A percentile compares a stretch with the other conserved stretches of the same genome.
phyloP scores from a whole-genome alignment of 495 filamentous ascomycete species.

The Clohesyomyces aquaticus region DNA sequence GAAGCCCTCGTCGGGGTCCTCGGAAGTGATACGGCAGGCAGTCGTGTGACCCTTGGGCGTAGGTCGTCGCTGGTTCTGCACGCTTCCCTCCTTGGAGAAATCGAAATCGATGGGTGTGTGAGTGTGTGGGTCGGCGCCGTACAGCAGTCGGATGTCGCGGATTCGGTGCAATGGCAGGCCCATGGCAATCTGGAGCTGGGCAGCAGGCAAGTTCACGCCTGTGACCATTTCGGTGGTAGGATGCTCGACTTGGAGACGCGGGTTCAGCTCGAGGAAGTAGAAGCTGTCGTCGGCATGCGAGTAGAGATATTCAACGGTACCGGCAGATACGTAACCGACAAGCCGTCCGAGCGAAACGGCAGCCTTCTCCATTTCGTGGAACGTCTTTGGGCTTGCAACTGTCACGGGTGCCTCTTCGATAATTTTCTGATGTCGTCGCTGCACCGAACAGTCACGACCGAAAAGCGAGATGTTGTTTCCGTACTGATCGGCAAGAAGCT shows the following conservation, averaged over 20 bases:
- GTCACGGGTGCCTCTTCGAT: constrained; percentile 99
- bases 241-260: constrained; percentile 98
- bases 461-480: constrained; percentile 99
- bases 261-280: constrained; percentile 98
- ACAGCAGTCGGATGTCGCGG: constrained; percentile 91
- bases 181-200: constrained; percentile 98
- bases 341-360: constrained; percentile 91
- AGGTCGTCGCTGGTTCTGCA: constrained; percentile 82
- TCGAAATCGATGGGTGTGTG: constrained; percentile 93
- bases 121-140: constrained; percentile 89
- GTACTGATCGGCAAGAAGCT: constrained; percentile 97
- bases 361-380: constrained; percentile 94
- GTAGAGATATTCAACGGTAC: constrained; percentile 99
- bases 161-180: constrained; percentile 95
- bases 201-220: constrained; percentile 94
- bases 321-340: constrained; percentile 97
- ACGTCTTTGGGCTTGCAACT: constrained; percentile 84
- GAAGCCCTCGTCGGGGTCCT: constrained; percentile 98
- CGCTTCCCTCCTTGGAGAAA: constrained; percentile 85
- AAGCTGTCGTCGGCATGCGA: constrained; percentile 98
- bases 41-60: constrained; percentile 95
- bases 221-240: constrained; percentile 99
- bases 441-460: constrained; percentile 97
- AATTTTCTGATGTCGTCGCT: constrained; percentile 99
- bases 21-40: constrained; percentile 98